These are phyloP conservation scores for Rutidosis leptorrhynchoides DNA, from an alignment of 129 eudicot genomes.

Conservation along the genomic window DNA sequence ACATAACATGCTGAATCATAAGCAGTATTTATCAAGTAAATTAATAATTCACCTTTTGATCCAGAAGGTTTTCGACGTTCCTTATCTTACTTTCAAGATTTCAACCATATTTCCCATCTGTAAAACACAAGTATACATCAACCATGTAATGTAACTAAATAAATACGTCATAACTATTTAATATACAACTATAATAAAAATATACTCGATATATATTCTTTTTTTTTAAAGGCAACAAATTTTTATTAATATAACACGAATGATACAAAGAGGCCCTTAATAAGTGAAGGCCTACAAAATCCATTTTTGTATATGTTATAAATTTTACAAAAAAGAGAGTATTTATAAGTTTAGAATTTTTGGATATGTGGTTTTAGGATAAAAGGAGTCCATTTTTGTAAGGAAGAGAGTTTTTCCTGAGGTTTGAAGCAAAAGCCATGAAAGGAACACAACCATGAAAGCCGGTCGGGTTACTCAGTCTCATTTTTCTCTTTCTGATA, in stretches of 20 bases:
- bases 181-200: neutral
- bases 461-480: slow-evolving; percentile 48
- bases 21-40: neutral
- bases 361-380: slow-evolving; percentile 13
- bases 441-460: slow-evolving; percentile 37
- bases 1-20: neutral
- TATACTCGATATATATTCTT: too few species aligned
- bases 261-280: too few species aligned
- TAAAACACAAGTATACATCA: slow-evolving; percentile 13
- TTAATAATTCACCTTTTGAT: slow-evolving; percentile 61
- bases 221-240: too few species aligned
- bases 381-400: slow-evolving; percentile 45
- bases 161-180: too few species aligned
- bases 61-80: slow-evolving; percentile 43
- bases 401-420: slow-evolving; percentile 39
- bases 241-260: too few species aligned
- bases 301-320: too few species aligned
- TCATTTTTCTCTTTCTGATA: slow-evolving; percentile 38
- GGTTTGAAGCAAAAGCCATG: slow-evolving; percentile 53
- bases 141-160: too few species aligned
- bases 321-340: too few species aligned
- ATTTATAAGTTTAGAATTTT: slow-evolving; percentile 16
- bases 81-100: slow-evolving; percentile 67
- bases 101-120: too few species aligned
- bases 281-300: too few species aligned